Base-by-base conservation (phyloP, 768 basidiomycete species). In the Rhizopogon vesiculosus region DNA sequence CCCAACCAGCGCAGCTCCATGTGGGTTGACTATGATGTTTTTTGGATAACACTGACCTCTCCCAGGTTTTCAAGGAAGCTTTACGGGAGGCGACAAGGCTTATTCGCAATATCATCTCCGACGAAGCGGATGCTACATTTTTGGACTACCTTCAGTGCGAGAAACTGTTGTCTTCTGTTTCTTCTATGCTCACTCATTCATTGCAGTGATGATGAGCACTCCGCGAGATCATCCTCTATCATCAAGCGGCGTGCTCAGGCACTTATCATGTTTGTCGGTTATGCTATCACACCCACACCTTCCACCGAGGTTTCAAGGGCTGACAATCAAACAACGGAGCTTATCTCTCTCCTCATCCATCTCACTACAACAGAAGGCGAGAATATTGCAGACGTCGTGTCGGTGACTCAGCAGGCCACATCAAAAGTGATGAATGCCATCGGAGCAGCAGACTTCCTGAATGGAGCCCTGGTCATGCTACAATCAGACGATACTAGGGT, bases 401-500 rank as follows among this genome's bases (percentile, higher is more conserved):
- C 71, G 16, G 73, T 73, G 15, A 80, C 86, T 22, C 78, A 81
- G 28, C 60, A 66, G 16, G 77, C 83, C 3, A 70, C 91, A 48
- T 76, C 72, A 15, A 78, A 75, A 45, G 72, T 82, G 2, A 77
- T 93, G 51, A 74, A 69, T 22, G 78, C 84, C 42, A 85, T 95
- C 72, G 79, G 87, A 7, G 92, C 86, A 2, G 66, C 72, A 31
- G 82, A 87, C 61, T 95, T 96, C 70, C 71, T 90, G 51, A 63
- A 68, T 28, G 78, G 87, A 5, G 71, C 83, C 5, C 54, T 80
- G 18, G 70, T 75, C 1, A 84, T 91, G 71, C 62, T 91, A 12
- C 69, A 76, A 29, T 83, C 79, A 4, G 73, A 76, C 2, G 79
- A 87, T 42, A 54, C 66, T 28, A 71, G 72, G 65, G 89, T 90